phyloP scores from a whole-genome alignment of 2,329 filamentous ascomycete genomes.

The Ophiocordyceps unilateralis region DNA sequence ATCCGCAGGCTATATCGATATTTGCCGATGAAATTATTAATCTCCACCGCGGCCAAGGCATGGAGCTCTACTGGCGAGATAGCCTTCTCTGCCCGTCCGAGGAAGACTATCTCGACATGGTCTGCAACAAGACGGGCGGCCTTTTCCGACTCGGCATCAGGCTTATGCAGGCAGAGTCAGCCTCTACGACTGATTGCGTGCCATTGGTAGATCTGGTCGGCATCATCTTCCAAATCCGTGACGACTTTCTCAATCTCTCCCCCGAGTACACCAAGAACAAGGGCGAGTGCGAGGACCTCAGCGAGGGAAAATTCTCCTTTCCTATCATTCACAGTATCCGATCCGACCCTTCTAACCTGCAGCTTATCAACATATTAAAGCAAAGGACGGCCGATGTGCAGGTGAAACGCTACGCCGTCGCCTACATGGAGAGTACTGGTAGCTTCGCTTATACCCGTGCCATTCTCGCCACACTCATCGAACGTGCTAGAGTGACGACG shows the following conservation, averaged over 20 bases:
- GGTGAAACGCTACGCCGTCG: conserved; percentile 79
- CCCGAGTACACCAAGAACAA: conserved; percentile 76
- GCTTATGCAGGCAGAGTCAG: conserved; percentile 66
- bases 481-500: conserved; percentile 44
- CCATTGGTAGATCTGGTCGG: conserved; percentile 78
- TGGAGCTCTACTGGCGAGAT: conserved; percentile 84
- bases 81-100: conserved; percentile 69
- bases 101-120: conserved; percentile 85
- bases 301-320: conserved; percentile 94
- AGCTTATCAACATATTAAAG: conserved; percentile 81
- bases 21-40: conserved; percentile 73
- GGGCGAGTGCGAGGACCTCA: conserved; percentile 86
- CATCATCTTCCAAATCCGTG: conserved; percentile 76
- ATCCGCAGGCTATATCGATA: conserved; percentile 47
- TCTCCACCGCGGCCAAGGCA: conserved; percentile 72
- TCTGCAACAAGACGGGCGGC: conserved; percentile 77
- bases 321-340: conserved; percentile 89
- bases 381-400: conserved; percentile 76
- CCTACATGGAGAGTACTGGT: conserved; percentile 77
- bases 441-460: conserved; percentile 73
- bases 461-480: conserved; percentile 46
- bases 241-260: conserved; percentile 84
- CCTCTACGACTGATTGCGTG: conserved; percentile 46
- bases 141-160: conserved; percentile 73
- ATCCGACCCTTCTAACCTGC: conserved; percentile 52